phyloP scores from a whole-genome alignment of 2,329 filamentous ascomycete species.

The Fusarium sp. region DNA sequence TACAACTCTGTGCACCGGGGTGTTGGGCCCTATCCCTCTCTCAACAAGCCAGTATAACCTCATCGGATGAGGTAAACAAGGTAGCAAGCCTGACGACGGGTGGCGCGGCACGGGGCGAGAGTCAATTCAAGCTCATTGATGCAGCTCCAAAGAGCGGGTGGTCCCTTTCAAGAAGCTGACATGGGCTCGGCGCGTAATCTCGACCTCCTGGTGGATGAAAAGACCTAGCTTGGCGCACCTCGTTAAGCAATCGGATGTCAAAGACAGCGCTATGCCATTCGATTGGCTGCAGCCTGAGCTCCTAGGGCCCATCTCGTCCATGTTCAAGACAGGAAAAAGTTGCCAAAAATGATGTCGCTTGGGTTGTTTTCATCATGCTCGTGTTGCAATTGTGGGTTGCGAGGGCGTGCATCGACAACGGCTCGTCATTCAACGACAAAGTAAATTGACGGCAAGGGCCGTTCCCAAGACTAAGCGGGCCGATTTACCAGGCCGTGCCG shows the following conservation, averaged over 20 bases:
- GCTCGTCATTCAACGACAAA: slow-evolving; percentile 19
- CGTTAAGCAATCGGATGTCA: slow-evolving; percentile 65
- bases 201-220: slow-evolving; percentile 64
- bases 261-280: slow-evolving; percentile 53
- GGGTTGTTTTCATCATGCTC: slow-evolving; percentile 13
- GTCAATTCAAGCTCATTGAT: slow-evolving; percentile 40
- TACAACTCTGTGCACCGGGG: slow-evolving; percentile 1
- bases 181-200: slow-evolving; percentile 67
- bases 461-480: slow-evolving; percentile 39
- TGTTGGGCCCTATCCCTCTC: slow-evolving; percentile 1
- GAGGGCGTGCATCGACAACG: slow-evolving; percentile 31
- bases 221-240: slow-evolving; percentile 58
- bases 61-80: slow-evolving; percentile 12
- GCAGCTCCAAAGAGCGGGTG: slow-evolving; percentile 22
- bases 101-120: slow-evolving; percentile 57
- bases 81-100: slow-evolving; percentile 32
- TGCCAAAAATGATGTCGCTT: slow-evolving; percentile 18
- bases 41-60: slow-evolving; percentile 8
- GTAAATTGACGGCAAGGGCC: slow-evolving; percentile 35
- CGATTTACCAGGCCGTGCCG: slow-evolving; percentile 37
- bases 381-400: slow-evolving; percentile 23
- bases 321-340: slow-evolving; percentile 34
- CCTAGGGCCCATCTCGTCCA: slow-evolving; percentile 39
- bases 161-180: slow-evolving; percentile 39
- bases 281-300: slow-evolving; percentile 57